Evolutionary conservation across 495 filamentous ascomycete genomes (phyloP), one percentile per base, ranked within the genome.

Genomic region (Xylona heveae): DNA sequence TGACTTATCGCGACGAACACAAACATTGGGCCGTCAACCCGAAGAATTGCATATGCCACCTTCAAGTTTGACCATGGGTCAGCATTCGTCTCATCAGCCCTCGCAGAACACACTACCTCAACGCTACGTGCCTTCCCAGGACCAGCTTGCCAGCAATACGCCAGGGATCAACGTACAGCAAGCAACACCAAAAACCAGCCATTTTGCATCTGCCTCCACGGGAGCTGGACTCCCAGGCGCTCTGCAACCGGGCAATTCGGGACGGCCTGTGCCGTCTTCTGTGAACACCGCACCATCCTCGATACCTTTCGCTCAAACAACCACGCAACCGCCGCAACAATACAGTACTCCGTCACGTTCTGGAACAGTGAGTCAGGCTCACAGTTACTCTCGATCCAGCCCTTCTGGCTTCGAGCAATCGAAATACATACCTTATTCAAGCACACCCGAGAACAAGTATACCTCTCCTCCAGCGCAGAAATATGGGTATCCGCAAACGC

Each of bases 11-110:
- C 59, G 68, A 41, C 57, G 68, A 42, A 46, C 55, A 29, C 55
- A 59, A 24, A 48, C 52, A 8, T 62, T 60, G 36, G 55, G 49
- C 18, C 59, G 70, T 30, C 58, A 63, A 28, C 58, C 65, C 38
- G 79, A 84, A 42, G 80, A 90, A 57, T 62, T 84, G 42, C 79
- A 85, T 52, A 74, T 85, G 38, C 67, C 73, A 25, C 56, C 74
- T 9, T 59, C 63, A 25, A 59, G 61, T 42, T 28, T 42, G 28
- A 41, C 41, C 24, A 49, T 58, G 45, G 49, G 49, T 40, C 42
- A 50, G 40, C 42, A 46, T 13, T 28, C 17, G 20, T 44, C 41
- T 39, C 38, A 34, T 8, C 47, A 53, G 36, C 53, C 55, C 50
- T 28, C 49, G 34, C 51, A 43, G 52, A 49, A 27, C n/a, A n/a